Evolutionary conservation across 805 yeast genomes (phyloP).

Genomic region (Soucietia sequanensis): DNA sequence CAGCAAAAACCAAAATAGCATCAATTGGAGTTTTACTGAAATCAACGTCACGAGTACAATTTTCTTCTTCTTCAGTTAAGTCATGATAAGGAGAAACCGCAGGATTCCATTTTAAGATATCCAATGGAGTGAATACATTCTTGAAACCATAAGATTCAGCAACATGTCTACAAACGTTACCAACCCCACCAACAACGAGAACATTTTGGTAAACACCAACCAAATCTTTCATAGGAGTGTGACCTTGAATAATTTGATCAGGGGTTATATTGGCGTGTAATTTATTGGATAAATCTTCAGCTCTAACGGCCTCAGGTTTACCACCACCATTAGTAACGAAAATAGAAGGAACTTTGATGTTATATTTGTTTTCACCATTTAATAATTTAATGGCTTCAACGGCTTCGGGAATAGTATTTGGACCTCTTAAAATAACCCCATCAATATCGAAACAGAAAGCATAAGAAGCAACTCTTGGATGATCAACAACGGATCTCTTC

Average conservation of each 20-base stretch:
- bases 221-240: constrained; percentile 88
- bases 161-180: constrained; percentile 78
- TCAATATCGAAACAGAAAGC: constrained; percentile 94
- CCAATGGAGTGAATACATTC: constrained; percentile 79
- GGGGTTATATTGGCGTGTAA: constrained; percentile 60
- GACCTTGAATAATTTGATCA: constrained; percentile 88
- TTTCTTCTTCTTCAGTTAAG: constrained; percentile 67
- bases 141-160: constrained; percentile 83
- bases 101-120: constrained; percentile 83
- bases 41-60: constrained; percentile 55
- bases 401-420: constrained; percentile 80
- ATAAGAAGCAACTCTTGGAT: constrained; percentile 71
- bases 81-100: constrained; percentile 82
- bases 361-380: constrained; percentile 74
- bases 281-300: constrained; percentile 64
- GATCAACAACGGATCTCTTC: constrained; percentile 59
- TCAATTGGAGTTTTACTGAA: constrained; percentile 68
- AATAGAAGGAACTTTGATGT: constrained; percentile 77
- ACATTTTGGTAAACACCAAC: constrained; percentile 68
- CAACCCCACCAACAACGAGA: constrained; percentile 85
- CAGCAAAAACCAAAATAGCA: constrained; percentile 87
- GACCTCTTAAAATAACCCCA: constrained; percentile 86
- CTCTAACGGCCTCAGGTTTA: constrained; percentile 71
- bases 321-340: constrained; percentile 95
- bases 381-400: constrained; percentile 67